Percentiles rank a stretch among this genome's conserved stretches.
phyloP scores from a whole-genome alignment of 2,329 filamentous ascomycete species.

The Dryadomyces quercus-mongolicae region DNA sequence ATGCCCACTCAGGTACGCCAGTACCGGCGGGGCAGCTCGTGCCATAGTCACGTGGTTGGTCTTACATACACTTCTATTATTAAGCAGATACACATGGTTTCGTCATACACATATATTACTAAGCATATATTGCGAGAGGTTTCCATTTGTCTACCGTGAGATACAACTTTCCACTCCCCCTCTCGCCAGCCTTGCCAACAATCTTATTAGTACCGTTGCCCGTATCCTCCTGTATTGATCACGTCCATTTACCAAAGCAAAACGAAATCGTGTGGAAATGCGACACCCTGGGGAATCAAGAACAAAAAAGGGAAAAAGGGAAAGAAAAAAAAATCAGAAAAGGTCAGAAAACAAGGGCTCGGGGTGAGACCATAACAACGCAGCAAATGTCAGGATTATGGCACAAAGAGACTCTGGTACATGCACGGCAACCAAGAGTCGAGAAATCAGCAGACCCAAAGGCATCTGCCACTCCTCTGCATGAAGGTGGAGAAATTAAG shows the following conservation, averaged over 20 bases:
- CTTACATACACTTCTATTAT: not conserved
- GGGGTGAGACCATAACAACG: not conserved
- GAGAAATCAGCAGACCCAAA: not conserved
- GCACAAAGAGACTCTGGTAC: not conserved
- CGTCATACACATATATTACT: not conserved
- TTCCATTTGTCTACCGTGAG: not conserved
- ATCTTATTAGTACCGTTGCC: not conserved
- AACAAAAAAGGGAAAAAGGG: conserved; percentile 5
- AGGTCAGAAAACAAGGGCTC: not conserved
- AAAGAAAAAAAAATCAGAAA: not conserved
- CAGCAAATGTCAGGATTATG: not conserved
- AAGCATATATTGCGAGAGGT: not conserved
- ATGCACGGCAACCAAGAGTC: not conserved
- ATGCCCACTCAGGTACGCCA: not conserved
- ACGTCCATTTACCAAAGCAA: not conserved
- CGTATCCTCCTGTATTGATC: not conserved
- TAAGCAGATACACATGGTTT: too few species aligned
- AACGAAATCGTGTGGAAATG: not conserved
- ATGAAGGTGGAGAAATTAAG: not conserved
- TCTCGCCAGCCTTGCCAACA: not conserved
- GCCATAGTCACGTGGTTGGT: not conserved
- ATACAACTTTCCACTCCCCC: not conserved
- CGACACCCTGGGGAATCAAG: conserved; percentile 8
- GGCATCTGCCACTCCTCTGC: not conserved
- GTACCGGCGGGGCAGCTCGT: not conserved